phyloP scores from a whole-genome alignment of 1,284 basidiomycete species.

The Ceratobasidium sp. region DNA sequence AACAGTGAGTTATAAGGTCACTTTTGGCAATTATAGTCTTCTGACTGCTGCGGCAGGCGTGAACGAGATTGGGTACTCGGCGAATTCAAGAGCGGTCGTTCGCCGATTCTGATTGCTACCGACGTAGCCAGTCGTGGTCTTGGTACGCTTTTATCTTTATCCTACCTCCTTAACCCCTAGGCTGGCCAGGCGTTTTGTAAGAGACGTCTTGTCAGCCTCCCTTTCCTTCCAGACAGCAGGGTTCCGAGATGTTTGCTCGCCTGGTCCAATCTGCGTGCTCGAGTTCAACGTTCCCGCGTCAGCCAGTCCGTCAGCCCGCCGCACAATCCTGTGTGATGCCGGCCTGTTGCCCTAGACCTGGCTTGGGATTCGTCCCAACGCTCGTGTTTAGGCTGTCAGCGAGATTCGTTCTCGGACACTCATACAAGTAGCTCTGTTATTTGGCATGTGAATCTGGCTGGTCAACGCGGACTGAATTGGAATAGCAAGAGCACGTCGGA shows the following conservation, averaged over 20 bases:
- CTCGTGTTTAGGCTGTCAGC: conserved; percentile 25
- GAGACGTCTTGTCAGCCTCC: not conserved
- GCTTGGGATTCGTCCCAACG: conserved; percentile 31
- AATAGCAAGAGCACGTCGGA: conserved; percentile 42
- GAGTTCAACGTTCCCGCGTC: conserved; percentile 16
- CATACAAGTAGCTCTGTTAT: conserved; percentile 22
- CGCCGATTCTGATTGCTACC: conserved; percentile 97
- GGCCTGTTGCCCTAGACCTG: conserved; percentile 10
- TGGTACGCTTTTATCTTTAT: conserved; percentile 79
- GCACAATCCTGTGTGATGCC: no score
- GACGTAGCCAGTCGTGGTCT: conserved; percentile 99
- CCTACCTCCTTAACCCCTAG: conserved; percentile 26
- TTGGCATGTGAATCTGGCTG: conserved; percentile 35
- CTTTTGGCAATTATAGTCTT: conserved; percentile 26
- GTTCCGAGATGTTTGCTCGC: conserved; percentile 40
- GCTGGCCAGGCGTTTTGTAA: not conserved
- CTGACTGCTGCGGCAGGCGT: conserved; percentile 65
- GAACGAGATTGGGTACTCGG: conserved; percentile 99
- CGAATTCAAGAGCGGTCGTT: conserved; percentile 98
- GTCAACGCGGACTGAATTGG: conserved; percentile 39
- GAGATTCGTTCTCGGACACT: conserved; percentile 45
- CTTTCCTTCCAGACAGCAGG: conserved; percentile 33
- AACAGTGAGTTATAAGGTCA: conserved; percentile 72
- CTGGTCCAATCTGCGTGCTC: conserved; percentile 41
- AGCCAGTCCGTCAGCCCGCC: conserved; percentile 17